Evolutionary conservation across 805 yeast species (phyloP).

Genomic region (Candida glaebosa): DNA sequence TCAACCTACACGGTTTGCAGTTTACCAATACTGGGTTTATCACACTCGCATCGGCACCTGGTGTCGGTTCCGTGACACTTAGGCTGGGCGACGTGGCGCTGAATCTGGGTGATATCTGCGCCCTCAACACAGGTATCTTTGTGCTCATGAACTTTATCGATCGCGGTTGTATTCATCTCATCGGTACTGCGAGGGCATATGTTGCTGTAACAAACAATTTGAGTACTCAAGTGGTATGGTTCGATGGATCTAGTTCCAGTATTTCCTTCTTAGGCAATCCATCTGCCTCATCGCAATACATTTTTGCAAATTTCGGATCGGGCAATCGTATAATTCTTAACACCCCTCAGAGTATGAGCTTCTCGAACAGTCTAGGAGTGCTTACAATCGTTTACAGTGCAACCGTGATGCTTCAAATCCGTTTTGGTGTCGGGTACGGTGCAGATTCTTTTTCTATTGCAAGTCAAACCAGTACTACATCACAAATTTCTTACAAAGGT

Average conservation of each 20-base stretch:
- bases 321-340: slow-evolving; percentile 10
- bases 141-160: slow-evolving; percentile 18
- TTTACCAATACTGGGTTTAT: slow-evolving; percentile 19
- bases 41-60: slow-evolving; percentile 11
- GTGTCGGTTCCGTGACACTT: slow-evolving; percentile 10
- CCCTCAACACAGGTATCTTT: slow-evolving; percentile 16
- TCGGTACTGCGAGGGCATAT: no score
- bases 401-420: slow-evolving; percentile 13
- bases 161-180: slow-evolving; percentile 24
- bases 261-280: no score
- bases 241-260: no score
- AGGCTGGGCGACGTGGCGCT: slow-evolving; percentile 15
- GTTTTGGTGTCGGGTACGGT: no score
- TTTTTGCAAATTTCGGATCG: slow-evolving; percentile 12
- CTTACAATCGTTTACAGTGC: no score
- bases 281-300: no score
- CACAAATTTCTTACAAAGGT: slow-evolving; percentile 18
- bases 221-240: no score
- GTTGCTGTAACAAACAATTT: no score
- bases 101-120: slow-evolving; percentile 27
- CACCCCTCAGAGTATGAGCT: slow-evolving; percentile 9
- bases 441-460: no score
- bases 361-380: slow-evolving; percentile 22
- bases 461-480: slow-evolving; percentile 10
- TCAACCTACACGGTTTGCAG: slow-evolving; percentile 12